Evolutionary conservation across 2,329 filamentous ascomycete species (phyloP).

Genomic region (Alternaria viburni): DNA sequence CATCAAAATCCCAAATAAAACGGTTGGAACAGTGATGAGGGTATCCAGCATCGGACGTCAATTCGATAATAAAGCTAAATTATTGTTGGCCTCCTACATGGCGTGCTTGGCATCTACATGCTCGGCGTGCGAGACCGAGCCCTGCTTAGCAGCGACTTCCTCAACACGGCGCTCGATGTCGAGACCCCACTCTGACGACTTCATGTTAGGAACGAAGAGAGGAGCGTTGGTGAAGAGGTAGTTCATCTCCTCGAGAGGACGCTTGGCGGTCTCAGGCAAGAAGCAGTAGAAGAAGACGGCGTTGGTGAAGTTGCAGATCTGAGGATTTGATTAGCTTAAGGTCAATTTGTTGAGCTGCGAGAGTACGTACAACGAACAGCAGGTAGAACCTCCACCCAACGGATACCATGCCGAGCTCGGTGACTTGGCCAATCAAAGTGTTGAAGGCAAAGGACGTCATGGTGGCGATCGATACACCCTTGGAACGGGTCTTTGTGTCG

Average conservation of each 20-base stretch:
- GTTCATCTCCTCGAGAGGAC: slow-evolving; percentile 73
- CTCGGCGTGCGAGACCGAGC: slow-evolving; percentile 28
- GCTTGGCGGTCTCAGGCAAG: slow-evolving; percentile 69
- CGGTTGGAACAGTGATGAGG: neutral
- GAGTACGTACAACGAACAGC: slow-evolving; percentile 60
- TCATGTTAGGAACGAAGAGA: slow-evolving; percentile 65
- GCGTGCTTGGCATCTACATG: neutral
- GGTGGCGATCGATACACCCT: slow-evolving; percentile 76
- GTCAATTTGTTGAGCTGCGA: neutral
- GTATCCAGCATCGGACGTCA: no score
- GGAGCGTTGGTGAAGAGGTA: slow-evolving; percentile 70
- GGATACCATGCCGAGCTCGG: slow-evolving; percentile 63
- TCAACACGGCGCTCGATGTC: slow-evolving; percentile 66
- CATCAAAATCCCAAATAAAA: neutral
- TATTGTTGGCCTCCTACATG: neutral
- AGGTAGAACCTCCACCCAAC: slow-evolving; percentile 65
- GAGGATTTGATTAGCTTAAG: neutral
- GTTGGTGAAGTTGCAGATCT: slow-evolving; percentile 72
- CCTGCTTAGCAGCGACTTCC: slow-evolving; percentile 62
- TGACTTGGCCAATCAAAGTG: slow-evolving; percentile 75
- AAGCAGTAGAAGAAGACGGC: slow-evolving; percentile 71
- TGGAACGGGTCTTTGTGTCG: slow-evolving; percentile 75
- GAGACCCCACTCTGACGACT: slow-evolving; percentile 59
- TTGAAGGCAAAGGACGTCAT: slow-evolving; percentile 79
- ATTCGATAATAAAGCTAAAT: no score